Conservation (phyloP, 2,329 filamentous ascomycete genomes). For the Ascochyta pisi region DNA sequence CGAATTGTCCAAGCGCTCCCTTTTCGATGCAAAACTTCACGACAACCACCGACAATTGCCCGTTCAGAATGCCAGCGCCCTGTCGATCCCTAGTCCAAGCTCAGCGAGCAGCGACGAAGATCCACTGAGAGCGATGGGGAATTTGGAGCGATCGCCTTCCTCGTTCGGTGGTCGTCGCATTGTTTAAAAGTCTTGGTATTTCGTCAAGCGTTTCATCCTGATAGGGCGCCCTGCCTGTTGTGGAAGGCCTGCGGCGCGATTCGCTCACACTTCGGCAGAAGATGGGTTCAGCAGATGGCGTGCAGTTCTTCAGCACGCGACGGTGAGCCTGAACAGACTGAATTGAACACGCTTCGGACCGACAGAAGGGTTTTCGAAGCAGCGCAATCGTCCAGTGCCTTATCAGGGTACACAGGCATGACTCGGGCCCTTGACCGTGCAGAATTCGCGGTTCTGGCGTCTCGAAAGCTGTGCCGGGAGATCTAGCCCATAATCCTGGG, state of each 20-base stretch:
- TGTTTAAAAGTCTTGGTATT: conserved; percentile 7
- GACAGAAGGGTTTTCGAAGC: not conserved
- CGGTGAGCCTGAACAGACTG: not conserved
- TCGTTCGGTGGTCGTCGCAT: not conserved
- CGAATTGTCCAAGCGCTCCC: conserved; percentile 1
- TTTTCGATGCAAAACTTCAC: not conserved
- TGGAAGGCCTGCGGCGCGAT: conserved; percentile 3
- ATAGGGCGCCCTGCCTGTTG: conserved; percentile 4
- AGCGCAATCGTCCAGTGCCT: not conserved
- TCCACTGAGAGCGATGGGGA: not conserved
- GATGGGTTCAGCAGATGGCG: not conserved
- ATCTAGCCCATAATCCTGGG: conserved; percentile 9
- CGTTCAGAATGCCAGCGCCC: not conserved
- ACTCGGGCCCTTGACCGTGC: not conserved
- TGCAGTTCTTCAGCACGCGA: not conserved
- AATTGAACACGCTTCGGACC: not conserved
- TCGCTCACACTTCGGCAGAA: not conserved
- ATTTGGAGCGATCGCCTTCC: not conserved
- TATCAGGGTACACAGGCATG: not conserved
- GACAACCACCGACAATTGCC: not conserved
- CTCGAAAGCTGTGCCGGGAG: conserved; percentile 6
- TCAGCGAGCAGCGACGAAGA: not conserved
- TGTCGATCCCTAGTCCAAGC: conserved; percentile 1
- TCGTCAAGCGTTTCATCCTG: conserved; percentile 11
- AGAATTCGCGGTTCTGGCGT: not conserved